A percentile compares a stretch with the other conserved stretches of the same genome.
Conservation (phyloP, 129 eudicot species). For the Helianthus tuberosus region DNA sequence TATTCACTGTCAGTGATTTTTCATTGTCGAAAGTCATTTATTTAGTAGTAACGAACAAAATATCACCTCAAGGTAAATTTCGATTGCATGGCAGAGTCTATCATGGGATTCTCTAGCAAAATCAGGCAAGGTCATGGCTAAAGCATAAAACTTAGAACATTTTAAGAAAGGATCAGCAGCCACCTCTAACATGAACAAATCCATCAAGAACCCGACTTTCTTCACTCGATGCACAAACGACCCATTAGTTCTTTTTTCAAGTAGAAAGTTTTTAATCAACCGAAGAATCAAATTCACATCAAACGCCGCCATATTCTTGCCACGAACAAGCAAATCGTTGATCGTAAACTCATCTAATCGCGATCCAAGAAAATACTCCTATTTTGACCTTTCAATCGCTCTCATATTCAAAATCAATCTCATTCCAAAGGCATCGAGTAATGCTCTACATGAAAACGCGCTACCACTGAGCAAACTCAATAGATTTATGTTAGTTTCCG, state of each 20-base stretch:
- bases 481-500: conserved; percentile 40
- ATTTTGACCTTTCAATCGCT: conserved; percentile 10
- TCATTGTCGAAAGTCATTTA: no score
- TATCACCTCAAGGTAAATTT: conserved; percentile 57
- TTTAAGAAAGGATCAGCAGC: conserved; percentile 54
- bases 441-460: conserved; percentile 34
- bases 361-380: conserved; percentile 54
- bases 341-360: conserved; percentile 53
- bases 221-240: conserved; percentile 26
- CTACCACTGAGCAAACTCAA: conserved; percentile 41
- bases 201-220: conserved; percentile 55
- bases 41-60: neutral
- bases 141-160: conserved; percentile 45
- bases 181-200: conserved; percentile 58
- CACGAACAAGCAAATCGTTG: conserved; percentile 57
- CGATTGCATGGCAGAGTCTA: conserved; percentile 45
- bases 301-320: conserved; percentile 32
- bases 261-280: conserved; percentile 41
- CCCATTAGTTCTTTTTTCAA: conserved; percentile 12
- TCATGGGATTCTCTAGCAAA: conserved; percentile 58
- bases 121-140: conserved; percentile 52
- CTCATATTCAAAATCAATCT: conserved; percentile 40
- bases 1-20: no score
- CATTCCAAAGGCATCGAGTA: conserved; percentile 44
- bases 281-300: conserved; percentile 55